Evolutionary conservation across 1,284 basidiomycete species (phyloP).

Genomic region (Ustilago sp.): DNA sequence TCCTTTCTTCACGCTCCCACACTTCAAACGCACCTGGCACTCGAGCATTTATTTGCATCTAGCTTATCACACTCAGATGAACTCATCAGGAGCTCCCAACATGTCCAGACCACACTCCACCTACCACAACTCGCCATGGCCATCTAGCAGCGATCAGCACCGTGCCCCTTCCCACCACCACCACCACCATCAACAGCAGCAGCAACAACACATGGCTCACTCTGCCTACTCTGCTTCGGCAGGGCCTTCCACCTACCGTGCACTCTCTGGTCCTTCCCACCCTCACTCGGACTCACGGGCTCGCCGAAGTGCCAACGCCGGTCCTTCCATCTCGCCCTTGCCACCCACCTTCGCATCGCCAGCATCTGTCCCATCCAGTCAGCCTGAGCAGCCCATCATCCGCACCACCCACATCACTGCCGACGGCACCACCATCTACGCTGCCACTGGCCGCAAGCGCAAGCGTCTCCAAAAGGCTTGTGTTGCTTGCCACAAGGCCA

Average conservation of each 20-base stretch:
- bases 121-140: constrained; percentile 38
- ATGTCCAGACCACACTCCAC: constrained; percentile 44
- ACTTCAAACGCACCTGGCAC: neutral
- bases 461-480: constrained; percentile 65
- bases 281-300: constrained; percentile 31
- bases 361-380: constrained; percentile 6
- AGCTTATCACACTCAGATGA: constrained; percentile 1
- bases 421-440: constrained; percentile 53
- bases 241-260: constrained; percentile 49
- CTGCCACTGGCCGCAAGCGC: constrained; percentile 61
- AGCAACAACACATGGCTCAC: constrained; percentile 36
- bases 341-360: constrained; percentile 32
- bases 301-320: constrained; percentile 18
- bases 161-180: constrained; percentile 17
- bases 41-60: neutral
- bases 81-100: constrained; percentile 16
- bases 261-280: constrained; percentile 28
- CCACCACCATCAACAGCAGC: constrained; percentile 22
- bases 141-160: constrained; percentile 27
- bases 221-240: constrained; percentile 43
- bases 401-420: constrained; percentile 49
- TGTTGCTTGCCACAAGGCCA: constrained; percentile 70
- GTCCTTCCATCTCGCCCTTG: constrained; percentile 22
- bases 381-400: constrained; percentile 37
- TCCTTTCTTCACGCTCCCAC: neutral